Evolutionary conservation across 129 eudicot genomes (phyloP).

Genomic region (Centella asiatica): DNA sequence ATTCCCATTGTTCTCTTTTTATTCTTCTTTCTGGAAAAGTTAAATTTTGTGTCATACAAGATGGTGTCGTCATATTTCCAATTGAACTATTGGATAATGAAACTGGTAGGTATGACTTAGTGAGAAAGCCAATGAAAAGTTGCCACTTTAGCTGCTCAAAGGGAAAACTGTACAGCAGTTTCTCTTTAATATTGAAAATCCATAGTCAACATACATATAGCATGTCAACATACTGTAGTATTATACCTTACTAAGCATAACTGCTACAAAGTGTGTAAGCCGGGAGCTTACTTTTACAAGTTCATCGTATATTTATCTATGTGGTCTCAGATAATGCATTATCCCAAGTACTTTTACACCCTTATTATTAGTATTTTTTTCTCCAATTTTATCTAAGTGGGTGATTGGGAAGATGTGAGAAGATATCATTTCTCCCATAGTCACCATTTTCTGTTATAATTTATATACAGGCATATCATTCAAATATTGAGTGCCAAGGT

Average conservation of each 20-base stretch:
- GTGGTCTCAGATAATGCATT: constrained; percentile 6
- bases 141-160: neutral
- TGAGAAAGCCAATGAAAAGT: neutral
- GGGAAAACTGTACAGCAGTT: neutral
- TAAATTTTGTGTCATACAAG: too few relatives aligned
- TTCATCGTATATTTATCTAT: too few relatives aligned
- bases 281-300: too few relatives aligned
- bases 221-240: neutral
- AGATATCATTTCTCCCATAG: neutral
- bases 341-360: neutral
- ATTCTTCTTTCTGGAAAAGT: too few relatives aligned
- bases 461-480: constrained; percentile 8
- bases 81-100: too few relatives aligned
- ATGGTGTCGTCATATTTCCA: too few relatives aligned
- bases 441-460: neutral
- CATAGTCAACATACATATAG: neutral
- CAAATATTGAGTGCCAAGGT: constrained; percentile 11
- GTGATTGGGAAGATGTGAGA: neutral
- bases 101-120: too few relatives aligned
- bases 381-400: neutral
- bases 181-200: neutral
- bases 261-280: too few relatives aligned
- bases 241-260: neutral
- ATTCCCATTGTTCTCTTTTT: too few relatives aligned
- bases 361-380: too few relatives aligned